Evolutionary conservation across 2,329 filamentous ascomycete species (phyloP).

Genomic region (Bipolaris bicolor): DNA sequence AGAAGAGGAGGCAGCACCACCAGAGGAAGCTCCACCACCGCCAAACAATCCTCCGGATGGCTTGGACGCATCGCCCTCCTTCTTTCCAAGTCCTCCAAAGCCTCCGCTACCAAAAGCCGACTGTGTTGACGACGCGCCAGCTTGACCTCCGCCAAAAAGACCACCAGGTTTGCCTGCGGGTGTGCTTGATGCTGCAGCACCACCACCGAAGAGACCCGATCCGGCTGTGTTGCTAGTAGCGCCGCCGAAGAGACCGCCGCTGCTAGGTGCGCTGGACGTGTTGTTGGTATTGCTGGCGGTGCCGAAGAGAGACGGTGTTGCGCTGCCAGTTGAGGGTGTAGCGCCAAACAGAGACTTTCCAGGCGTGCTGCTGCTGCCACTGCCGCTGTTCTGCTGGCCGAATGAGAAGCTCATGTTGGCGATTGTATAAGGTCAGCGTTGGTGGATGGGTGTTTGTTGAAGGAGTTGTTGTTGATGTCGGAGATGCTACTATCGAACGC

Average conservation of each 20-base stretch:
- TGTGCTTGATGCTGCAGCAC: constrained; percentile 32
- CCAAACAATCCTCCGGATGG: constrained; percentile 28
- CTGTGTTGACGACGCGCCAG: constrained; percentile 29
- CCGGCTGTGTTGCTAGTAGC: constrained; percentile 18
- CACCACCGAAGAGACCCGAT: constrained; percentile 36
- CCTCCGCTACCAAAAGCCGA: constrained; percentile 19
- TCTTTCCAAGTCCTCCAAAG: constrained; percentile 25
- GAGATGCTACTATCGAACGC: constrained; percentile 7
- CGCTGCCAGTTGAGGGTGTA: constrained; percentile 28
- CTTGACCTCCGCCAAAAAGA: constrained; percentile 36
- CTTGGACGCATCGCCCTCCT: constrained; percentile 31
- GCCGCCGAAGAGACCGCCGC: constrained; percentile 26
- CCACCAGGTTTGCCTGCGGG: constrained; percentile 37
- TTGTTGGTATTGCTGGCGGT: constrained; percentile 24
- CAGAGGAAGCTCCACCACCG: constrained; percentile 18
- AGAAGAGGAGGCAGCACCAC: constrained; percentile 25
- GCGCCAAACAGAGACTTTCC: constrained; percentile 43
- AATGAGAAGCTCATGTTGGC: constrained; percentile 39
- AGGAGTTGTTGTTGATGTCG: constrained; percentile 6
- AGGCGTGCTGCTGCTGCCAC: constrained; percentile 30
- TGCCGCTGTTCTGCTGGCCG: constrained; percentile 30
- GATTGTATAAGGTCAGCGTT: constrained; percentile 16
- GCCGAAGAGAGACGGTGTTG: constrained; percentile 37
- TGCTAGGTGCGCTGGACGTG: constrained; percentile 24
- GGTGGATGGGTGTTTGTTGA: constrained; percentile 26